Percentiles rank a stretch among this genome's conserved stretches.
Conservation (phyloP, 345 rosid species). For the Rhodamnia argentea region DNA sequence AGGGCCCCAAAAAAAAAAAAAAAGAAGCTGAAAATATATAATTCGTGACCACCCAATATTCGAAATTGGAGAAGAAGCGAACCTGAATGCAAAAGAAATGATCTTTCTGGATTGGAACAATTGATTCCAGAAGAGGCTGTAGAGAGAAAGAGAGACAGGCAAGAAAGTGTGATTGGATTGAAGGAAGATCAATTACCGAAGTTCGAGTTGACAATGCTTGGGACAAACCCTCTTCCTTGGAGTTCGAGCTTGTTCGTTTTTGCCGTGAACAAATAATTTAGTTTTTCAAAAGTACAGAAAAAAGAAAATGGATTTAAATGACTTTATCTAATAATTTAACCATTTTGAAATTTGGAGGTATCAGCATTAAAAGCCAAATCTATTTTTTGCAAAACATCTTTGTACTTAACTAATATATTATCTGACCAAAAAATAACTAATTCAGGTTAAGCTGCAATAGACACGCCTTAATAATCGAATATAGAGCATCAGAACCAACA, state of each 20-base stretch:
- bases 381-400: not conserved
- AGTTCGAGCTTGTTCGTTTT: not conserved
- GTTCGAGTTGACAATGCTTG: not conserved
- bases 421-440: not conserved
- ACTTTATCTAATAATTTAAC: too few species aligned
- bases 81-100: not conserved
- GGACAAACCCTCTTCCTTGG: not conserved
- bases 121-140: not conserved
- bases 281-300: not conserved
- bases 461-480: not conserved
- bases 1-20: not conserved
- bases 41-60: not conserved
- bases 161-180: not conserved
- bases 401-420: not conserved
- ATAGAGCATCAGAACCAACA: not conserved
- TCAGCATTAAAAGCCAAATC: not conserved
- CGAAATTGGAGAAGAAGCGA: not conserved
- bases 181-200: not conserved
- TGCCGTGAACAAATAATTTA: not conserved
- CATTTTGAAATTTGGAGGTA: too few species aligned
- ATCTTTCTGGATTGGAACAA: not conserved
- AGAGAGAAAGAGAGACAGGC: not conserved
- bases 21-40: not conserved
- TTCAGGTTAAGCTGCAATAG: not conserved
- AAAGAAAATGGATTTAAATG: not conserved